These are phyloP conservation scores for Zymoseptoria ardabiliae DNA, from an alignment of 2,329 filamentous ascomycete species.

Conservation along the genomic window DNA sequence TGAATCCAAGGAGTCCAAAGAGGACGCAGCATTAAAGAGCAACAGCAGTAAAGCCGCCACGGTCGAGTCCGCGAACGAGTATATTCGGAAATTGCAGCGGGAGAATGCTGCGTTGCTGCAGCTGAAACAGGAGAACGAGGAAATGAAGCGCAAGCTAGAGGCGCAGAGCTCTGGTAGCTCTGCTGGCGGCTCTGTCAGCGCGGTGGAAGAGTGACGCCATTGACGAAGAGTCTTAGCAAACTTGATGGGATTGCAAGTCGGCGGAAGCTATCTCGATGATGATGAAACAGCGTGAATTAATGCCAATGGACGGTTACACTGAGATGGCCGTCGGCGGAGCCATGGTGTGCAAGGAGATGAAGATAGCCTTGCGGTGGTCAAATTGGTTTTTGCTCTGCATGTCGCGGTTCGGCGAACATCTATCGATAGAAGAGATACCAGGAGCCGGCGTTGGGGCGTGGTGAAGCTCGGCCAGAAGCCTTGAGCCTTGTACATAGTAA, in stretches of 20 bases:
- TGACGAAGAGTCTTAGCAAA: background rate
- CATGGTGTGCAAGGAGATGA: background rate
- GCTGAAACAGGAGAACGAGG: conserved; percentile 24
- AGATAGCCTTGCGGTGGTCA: background rate
- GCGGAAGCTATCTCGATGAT: background rate
- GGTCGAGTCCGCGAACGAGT: conserved; percentile 93
- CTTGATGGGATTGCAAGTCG: background rate
- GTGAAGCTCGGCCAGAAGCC: conserved; percentile 1
- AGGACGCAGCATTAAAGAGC: conserved; percentile 42
- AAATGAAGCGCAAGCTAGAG: conserved; percentile 22
- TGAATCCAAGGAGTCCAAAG: conserved; percentile 29
- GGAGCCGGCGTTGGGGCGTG: background rate
- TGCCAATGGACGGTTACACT: background rate
- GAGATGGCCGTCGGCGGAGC: background rate
- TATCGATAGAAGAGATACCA: background rate
- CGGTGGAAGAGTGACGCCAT: background rate
- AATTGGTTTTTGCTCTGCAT: background rate
- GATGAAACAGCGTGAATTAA: background rate
- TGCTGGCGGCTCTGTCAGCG: conserved; percentile 1
- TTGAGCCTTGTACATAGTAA: conserved; percentile 1
- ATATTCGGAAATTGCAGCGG: conserved; percentile 77
- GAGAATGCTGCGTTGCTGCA: conserved; percentile 39
- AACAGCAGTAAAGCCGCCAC: conserved; percentile 86
- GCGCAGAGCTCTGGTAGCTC: conserved; percentile 1
- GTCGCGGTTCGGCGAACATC: background rate